Conservation (phyloP, 306 rosid species). For the Prunus campanulata region DNA sequence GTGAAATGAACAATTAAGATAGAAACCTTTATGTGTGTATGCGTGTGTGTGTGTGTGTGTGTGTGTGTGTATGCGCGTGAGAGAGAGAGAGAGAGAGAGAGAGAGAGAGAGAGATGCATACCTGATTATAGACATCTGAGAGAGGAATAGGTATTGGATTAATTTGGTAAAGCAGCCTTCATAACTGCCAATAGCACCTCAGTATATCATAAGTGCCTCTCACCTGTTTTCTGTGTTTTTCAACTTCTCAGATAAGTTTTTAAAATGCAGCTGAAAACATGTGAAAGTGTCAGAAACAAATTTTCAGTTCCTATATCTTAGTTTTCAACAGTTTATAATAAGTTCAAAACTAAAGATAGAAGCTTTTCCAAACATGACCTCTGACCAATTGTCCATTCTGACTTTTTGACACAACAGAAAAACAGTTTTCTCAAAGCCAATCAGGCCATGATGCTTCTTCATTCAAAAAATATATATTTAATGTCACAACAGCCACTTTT, state of each 20-base stretch:
- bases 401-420: neutral
- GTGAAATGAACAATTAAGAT: neutral
- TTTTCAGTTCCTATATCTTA: neutral
- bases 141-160: neutral
- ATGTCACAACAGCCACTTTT: constrained; percentile 43
- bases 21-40: neutral
- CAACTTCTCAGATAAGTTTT: neutral
- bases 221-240: neutral
- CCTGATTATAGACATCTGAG: neutral
- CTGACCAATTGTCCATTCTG: too few species aligned
- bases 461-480: constrained; percentile 28
- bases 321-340: neutral
- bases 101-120: neutral
- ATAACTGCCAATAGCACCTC: neutral
- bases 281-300: neutral
- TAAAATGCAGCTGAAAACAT: neutral
- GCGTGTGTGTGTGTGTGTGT: too few species aligned
- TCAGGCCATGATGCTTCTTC: constrained; percentile 20
- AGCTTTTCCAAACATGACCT: neutral
- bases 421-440: neutral
- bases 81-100: constrained; percentile 1
- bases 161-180: neutral
- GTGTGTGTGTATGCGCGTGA: too few species aligned
- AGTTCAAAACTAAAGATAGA: neutral
- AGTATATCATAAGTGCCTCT: neutral